Base-by-base conservation (phyloP, 164 flowering plant species). In the Tinospora cordifolia region DNA sequence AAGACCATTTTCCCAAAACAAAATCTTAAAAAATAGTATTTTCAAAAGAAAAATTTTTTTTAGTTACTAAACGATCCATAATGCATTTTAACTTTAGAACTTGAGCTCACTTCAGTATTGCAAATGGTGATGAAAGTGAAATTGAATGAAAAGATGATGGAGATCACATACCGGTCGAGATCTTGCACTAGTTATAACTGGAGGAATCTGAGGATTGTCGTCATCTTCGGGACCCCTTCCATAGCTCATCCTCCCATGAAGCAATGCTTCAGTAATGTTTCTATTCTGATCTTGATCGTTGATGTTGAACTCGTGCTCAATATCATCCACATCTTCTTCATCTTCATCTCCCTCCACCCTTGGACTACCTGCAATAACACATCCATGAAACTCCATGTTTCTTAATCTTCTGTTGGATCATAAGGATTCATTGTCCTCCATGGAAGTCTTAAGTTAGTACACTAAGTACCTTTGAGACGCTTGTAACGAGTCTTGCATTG, bases 401-500 rank as follows among this genome's bases (percentile, higher is more conserved):
- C 36, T 30, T 30, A 30, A 30, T 30, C 36, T 30, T 30, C 36
- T 30, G 2, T 30, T 30, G 36, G 24, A 58, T 8, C 62, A 25
- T 9, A 8, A 58, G 19, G 17, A 58, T 8, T n/a, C 62, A 58
- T 58, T 58, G 62, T 30, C 36, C 36, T 30, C 36, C 36, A 30
- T 30, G 36, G 4, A 30, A 30, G 36, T 30, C 36, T 30, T 30
- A 30, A 30, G 36, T 30, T 30, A 30, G 36, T 30, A 4, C 36
- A 30, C 36, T 30, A 4, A 8, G 47, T 62, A 89, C 98, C 98
- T 90, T 88, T 94, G 79, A 94, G 96, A 67, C 96, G 89, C 82
- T 90, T 94, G 91, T 89, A 94, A 59, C 96, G 81, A 69, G 98
- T 94, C 71, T 85, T 94, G 90, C 98, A 94, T 79, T 94, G 97